phyloP scores from a whole-genome alignment of 345 rosid genomes.

The Xanthoceras sorbifolium region DNA sequence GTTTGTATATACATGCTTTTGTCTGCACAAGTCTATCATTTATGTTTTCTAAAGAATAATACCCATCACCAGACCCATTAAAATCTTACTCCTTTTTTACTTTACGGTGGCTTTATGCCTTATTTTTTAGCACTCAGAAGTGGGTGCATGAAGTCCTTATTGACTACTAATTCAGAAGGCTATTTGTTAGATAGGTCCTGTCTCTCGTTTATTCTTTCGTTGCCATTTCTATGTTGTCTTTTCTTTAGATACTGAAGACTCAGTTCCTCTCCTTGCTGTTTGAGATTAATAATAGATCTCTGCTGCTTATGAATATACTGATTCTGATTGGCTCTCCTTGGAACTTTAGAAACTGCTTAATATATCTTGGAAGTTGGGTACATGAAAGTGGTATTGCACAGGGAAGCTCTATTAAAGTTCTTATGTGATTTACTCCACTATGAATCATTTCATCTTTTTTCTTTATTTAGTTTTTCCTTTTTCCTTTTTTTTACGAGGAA shows the following conservation, averaged over 20 bases:
- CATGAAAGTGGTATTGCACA: background rate
- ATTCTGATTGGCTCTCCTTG: background rate
- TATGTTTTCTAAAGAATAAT: background rate
- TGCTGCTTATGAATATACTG: background rate
- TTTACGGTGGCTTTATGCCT: too few species aligned
- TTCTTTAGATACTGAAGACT: background rate
- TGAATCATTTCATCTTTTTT: too few species aligned
- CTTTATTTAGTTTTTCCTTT: too few species aligned
- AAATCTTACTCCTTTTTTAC: background rate
- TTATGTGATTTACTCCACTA: background rate
- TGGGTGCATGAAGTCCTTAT: background rate
- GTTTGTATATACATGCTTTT: background rate
- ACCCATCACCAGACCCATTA: background rate
- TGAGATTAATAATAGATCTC: background rate
- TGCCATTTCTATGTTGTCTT: slow-evolving; percentile 9
- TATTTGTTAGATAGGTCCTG: background rate
- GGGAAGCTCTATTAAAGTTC: background rate
- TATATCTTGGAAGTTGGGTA: background rate
- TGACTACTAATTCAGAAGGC: background rate
- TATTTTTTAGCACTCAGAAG: background rate
- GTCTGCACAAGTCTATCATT: background rate
- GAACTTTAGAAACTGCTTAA: background rate
- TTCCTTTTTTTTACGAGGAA: too few species aligned
- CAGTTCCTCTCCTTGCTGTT: background rate
- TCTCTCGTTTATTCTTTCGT: slow-evolving; percentile 13